These are phyloP conservation scores for Leccinum obscurum DNA, from an alignment of 768 basidiomycete genomes.

Conservation along the genomic window DNA sequence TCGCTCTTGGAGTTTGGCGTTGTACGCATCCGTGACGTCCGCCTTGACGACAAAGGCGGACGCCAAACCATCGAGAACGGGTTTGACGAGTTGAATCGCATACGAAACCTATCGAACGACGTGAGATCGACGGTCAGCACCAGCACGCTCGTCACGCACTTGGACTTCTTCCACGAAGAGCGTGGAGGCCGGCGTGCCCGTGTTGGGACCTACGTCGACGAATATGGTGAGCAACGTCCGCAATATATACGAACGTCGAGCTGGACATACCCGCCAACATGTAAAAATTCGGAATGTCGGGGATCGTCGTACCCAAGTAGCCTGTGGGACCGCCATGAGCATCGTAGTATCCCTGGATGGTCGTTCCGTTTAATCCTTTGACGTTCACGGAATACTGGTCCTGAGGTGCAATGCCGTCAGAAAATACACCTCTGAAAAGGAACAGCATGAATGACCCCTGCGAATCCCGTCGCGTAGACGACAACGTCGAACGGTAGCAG, in stretches of 20 bases:
- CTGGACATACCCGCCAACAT: conserved; percentile 28
- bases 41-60: conserved; percentile 25
- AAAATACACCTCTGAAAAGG: background rate
- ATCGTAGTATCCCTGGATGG: conserved; percentile 30
- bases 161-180: conserved; percentile 31
- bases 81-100: conserved; percentile 30
- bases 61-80: conserved; percentile 25
- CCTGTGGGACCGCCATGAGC: conserved; percentile 34
- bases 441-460: conserved; percentile 19
- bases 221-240: background rate
- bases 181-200: conserved; percentile 26
- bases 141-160: conserved; percentile 13
- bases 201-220: conserved; percentile 27
- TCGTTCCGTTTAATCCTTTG: conserved; percentile 23
- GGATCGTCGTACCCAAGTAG: conserved; percentile 33
- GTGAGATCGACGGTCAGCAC: background rate
- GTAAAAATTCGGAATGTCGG: conserved; percentile 40
- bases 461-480: conserved; percentile 36
- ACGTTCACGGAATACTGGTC: conserved; percentile 25
- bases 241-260: background rate
- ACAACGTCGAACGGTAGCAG: conserved; percentile 34
- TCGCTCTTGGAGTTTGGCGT: conserved; percentile 21
- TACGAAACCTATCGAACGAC: conserved; percentile 26
- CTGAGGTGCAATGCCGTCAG: conserved; percentile 12
- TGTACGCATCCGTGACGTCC: conserved; percentile 29